Evolutionary conservation across 495 filamentous ascomycete genomes (phyloP).

Genomic region (Lasiosphaeria hispida): DNA sequence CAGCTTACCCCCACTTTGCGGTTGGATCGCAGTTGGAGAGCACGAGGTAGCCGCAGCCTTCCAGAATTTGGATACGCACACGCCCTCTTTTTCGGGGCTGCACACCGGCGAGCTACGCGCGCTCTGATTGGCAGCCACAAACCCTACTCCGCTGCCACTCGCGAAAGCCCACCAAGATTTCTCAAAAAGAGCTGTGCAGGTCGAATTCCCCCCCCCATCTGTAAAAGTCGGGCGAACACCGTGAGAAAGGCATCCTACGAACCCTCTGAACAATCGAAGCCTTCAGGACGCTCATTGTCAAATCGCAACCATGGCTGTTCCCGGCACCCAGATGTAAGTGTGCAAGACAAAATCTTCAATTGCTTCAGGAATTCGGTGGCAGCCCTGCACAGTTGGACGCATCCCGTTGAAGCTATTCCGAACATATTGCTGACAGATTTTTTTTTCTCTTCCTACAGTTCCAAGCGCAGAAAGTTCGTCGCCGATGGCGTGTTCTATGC

Average conservation of each 20-base stretch:
- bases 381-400: not conserved
- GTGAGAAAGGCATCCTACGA: constrained; percentile 29
- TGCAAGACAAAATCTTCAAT: not conserved
- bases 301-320: constrained; percentile 50
- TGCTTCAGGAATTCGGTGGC: not conserved
- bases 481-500: constrained; percentile 99
- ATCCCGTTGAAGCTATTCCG: not conserved
- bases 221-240: constrained; percentile 32
- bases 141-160: constrained; percentile 33
- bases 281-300: constrained; percentile 27
- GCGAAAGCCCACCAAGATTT: constrained; percentile 36
- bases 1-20: constrained; percentile 14
- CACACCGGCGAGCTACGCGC: not conserved
- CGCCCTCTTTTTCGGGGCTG: constrained; percentile 1
- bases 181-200: constrained; percentile 32
- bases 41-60: not conserved
- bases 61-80: constrained; percentile 5
- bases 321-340: constrained; percentile 57
- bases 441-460: constrained; percentile 53
- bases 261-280: constrained; percentile 30
- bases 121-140: constrained; percentile 22
- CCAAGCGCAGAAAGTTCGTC: constrained; percentile 99
- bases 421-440: constrained; percentile 20
- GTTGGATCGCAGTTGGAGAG: constrained; percentile 4
- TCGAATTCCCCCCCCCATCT: constrained; percentile 33